Conservation (phyloP, 2,329 filamentous ascomycete species). For the Ceratocystis diversiconidia region DNA sequence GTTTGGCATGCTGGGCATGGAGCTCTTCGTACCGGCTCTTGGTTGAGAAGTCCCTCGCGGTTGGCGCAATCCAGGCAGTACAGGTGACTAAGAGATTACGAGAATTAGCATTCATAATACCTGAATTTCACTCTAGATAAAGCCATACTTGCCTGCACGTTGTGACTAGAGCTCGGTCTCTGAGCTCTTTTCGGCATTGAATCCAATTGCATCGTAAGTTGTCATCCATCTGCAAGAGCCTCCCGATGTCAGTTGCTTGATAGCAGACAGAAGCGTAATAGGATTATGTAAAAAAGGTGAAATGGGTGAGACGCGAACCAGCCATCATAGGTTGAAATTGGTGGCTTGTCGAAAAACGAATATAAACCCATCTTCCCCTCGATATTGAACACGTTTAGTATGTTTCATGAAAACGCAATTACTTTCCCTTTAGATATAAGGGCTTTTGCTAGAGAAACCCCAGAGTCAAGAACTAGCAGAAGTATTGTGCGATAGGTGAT, state of each 20-base stretch:
- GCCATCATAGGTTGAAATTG: background rate
- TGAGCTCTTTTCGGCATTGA: slow-evolving; percentile 57
- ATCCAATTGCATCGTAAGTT: slow-evolving; percentile 65
- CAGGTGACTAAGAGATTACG: slow-evolving; percentile 48
- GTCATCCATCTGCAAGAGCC: slow-evolving; percentile 48
- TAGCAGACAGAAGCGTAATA: too few species aligned
- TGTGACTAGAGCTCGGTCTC: slow-evolving; percentile 64
- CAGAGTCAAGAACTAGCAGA: background rate
- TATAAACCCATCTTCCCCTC: background rate
- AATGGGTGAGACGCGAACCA: background rate
- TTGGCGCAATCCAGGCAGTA: slow-evolving; percentile 69
- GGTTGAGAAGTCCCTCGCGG: slow-evolving; percentile 43
- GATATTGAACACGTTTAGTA: background rate
- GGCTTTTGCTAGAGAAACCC: background rate
- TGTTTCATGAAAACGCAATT: background rate
- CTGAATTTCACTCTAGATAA: slow-evolving; percentile 14
- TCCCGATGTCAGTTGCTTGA: background rate
- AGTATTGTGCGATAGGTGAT: background rate
- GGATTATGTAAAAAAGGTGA: background rate
- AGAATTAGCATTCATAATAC: background rate
- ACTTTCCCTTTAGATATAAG: background rate
- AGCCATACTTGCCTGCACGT: slow-evolving; percentile 55
- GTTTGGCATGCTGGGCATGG: slow-evolving; percentile 65
- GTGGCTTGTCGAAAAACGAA: background rate
- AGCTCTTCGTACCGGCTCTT: slow-evolving; percentile 26